A percentile compares a stretch with the other conserved stretches of the same genome.
Evolutionary conservation across 495 filamentous ascomycete genomes (phyloP).

Genomic region (Neurospora sp.): DNA sequence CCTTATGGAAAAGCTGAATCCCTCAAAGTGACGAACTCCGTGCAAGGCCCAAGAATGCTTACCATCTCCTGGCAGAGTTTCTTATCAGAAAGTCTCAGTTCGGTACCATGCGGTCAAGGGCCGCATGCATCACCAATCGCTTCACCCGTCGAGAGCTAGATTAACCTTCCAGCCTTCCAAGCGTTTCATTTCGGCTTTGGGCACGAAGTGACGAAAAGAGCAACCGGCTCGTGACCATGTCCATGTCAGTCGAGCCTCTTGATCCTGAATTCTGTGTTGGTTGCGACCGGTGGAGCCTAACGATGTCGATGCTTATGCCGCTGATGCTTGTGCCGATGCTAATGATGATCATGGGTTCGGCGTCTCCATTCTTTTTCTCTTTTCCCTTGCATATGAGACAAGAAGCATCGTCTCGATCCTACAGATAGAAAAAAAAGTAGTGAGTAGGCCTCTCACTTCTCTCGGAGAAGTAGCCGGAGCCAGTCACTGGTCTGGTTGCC

Average conservation of each 20-base stretch:
- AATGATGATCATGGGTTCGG: background rate
- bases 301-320: background rate
- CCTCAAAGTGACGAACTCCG: background rate
- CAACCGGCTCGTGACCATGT: background rate
- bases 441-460: background rate
- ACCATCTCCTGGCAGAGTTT: no score
- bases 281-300: background rate
- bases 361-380: background rate
- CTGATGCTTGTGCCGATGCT: background rate
- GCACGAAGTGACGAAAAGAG: background rate
- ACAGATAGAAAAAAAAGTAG: background rate
- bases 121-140: no score
- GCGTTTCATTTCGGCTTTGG: background rate
- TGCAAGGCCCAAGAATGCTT: background rate
- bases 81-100: no score
- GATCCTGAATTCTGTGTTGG: background rate
- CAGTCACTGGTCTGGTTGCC: background rate
- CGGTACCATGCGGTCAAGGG: no score
- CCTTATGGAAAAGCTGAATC: background rate
- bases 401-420: background rate
- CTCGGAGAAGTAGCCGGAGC: background rate
- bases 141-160: background rate
- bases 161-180: background rate
- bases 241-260: background rate
- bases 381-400: background rate